phyloP scores from a whole-genome alignment of 208 protist species.

The Trypanosoma theileri region DNA sequence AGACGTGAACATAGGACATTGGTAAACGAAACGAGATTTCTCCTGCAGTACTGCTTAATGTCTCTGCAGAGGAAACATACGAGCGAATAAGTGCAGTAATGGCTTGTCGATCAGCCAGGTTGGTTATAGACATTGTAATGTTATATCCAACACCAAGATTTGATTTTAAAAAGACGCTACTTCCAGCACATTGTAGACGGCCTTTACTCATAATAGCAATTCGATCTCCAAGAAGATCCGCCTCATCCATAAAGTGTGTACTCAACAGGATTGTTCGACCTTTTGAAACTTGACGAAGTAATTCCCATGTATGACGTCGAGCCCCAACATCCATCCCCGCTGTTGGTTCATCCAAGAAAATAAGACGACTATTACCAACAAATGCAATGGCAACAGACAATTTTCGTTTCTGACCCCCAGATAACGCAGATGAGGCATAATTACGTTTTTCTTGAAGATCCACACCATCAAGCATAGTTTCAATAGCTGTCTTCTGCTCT shows the following conservation, averaged over 20 bases:
- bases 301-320: constrained; percentile 82
- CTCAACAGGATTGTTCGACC: constrained; percentile 69
- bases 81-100: constrained; percentile 31
- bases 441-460: constrained; percentile 62
- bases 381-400: constrained; percentile 86
- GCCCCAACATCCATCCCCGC: constrained; percentile 85
- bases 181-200: constrained; percentile 55
- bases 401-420: constrained; percentile 87
- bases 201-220: constrained; percentile 92
- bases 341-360: constrained; percentile 91
- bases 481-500: constrained; percentile 32
- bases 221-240: constrained; percentile 90
- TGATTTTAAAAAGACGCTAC: constrained; percentile 61
- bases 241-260: constrained; percentile 98
- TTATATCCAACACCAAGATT: constrained; percentile 65
- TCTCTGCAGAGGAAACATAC: constrained; percentile 37
- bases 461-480: constrained; percentile 45
- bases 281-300: constrained; percentile 49
- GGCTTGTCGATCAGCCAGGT: constrained; percentile 14
- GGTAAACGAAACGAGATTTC: constrained; percentile 62
- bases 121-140: constrained; percentile 40
- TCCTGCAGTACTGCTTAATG: constrained; percentile 32
- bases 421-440: constrained; percentile 43
- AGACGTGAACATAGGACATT: constrained; percentile 36
- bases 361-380: constrained; percentile 61